Percentiles rank a stretch among this genome's conserved stretches.
These are phyloP conservation scores for Penicillium longicatenatum DNA, from an alignment of 495 filamentous ascomycete genomes.

Conservation along the genomic window DNA sequence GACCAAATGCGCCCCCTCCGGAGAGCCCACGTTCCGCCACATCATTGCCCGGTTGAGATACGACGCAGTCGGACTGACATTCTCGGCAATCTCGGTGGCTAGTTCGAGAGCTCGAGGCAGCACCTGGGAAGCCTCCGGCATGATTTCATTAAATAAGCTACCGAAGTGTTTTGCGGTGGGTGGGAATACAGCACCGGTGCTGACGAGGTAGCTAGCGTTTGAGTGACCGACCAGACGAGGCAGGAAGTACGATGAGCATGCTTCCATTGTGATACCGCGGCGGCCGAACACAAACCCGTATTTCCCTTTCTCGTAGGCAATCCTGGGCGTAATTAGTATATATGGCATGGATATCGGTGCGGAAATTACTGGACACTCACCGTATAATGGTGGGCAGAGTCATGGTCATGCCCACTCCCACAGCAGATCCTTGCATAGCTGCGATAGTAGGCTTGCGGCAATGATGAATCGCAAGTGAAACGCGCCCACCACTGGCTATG, in stretches of 20 bases:
- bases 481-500: slow-evolving; percentile 35
- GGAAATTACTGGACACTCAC: slow-evolving; percentile 11
- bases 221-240: slow-evolving; percentile 60
- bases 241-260: slow-evolving; percentile 63
- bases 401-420: slow-evolving; percentile 70
- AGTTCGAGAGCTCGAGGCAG: slow-evolving; percentile 57
- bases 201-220: slow-evolving; percentile 55
- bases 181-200: slow-evolving; percentile 37
- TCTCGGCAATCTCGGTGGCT: slow-evolving; percentile 58
- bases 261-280: slow-evolving; percentile 64
- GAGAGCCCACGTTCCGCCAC: slow-evolving; percentile 55
- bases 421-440: slow-evolving; percentile 65
- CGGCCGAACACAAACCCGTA: slow-evolving; percentile 67
- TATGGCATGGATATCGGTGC: not conserved
- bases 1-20: slow-evolving; percentile 60
- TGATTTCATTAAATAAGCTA: slow-evolving; percentile 57
- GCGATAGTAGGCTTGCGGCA: slow-evolving; percentile 67
- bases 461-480: slow-evolving; percentile 59
- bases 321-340: slow-evolving; percentile 26
- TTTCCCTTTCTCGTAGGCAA: slow-evolving; percentile 56
- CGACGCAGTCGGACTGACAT: slow-evolving; percentile 56
- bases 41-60: slow-evolving; percentile 61
- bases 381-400: slow-evolving; percentile 60
- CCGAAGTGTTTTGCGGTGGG: slow-evolving; percentile 39
- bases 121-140: slow-evolving; percentile 51